Evolutionary conservation across 2,329 filamentous ascomycete species (phyloP), one percentile per base, ranked within the genome.

Genomic region (Xylaria sp.): DNA sequence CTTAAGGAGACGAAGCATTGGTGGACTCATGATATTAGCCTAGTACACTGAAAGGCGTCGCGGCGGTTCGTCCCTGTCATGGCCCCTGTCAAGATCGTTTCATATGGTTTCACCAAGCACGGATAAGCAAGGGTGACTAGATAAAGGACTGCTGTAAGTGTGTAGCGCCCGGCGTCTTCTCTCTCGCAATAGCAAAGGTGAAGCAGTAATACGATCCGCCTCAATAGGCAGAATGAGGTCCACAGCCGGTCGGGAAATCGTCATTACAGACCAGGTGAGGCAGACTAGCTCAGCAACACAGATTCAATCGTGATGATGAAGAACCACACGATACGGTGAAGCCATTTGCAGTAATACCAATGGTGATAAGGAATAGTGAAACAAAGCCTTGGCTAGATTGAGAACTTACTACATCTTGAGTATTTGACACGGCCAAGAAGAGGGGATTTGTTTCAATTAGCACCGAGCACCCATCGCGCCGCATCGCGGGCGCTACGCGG

Each of bases 91-190:
- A 47, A 23, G 35, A 61, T 61, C 50, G 64, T 66, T 64, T 66
- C 64, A 64, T 17, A 58, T 23, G 37, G 64, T 66, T 66, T 66
- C 64, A 64, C 40, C 46, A 47, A 52, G 23, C 63, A 51, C 53
- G 46, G 49, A 31, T 52, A 23, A 6, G 33, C 53, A 51, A 62
- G 59, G 63, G 51, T 43, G 45, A 31, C 33, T 47, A 38, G 49
- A 54, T 25, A 58, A 33, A 52, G 42, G 57, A 35, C 56, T 51
- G 35, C n/a, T n/a, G n/a, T n/a, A n/a, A n/a, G n/a, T n/a, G n/a
- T n/a, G n/a, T n/a, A n/a, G n/a, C n/a, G n/a, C n/a, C n/a, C n/a
- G n/a, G 25, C 52, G 31, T 42, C 3, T 33, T 57, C 45, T 51
- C n/a, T 14, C 35, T 8, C 28, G 28, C 33, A 45, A 33, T 11